phyloP scores from a whole-genome alignment of 106 monocot species.

The Dactylorhiza incarnata region DNA sequence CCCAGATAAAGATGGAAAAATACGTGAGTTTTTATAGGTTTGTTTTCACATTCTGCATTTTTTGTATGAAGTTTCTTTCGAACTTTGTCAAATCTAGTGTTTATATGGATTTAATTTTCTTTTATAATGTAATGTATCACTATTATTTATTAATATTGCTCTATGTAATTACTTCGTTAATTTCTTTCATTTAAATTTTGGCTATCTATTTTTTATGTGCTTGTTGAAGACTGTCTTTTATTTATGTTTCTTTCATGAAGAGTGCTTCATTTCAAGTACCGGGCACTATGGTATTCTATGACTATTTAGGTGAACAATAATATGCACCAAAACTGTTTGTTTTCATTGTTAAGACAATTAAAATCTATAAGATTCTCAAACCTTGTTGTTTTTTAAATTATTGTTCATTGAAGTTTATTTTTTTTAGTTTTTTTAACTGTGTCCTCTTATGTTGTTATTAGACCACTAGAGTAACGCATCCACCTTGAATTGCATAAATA shows the following conservation, averaged over 20 bases:
- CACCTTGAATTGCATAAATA: no score
- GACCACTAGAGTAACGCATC: no score
- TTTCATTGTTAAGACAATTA: no score
- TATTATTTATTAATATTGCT: background rate
- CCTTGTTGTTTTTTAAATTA: no score
- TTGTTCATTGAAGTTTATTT: no score
- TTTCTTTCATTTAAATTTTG: background rate
- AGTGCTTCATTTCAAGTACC: background rate
- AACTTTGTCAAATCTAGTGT: background rate
- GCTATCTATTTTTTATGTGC: background rate
- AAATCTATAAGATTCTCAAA: no score
- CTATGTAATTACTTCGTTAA: no score
- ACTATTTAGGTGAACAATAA: background rate
- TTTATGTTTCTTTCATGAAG: background rate
- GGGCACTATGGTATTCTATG: background rate
- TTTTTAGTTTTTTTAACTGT: no score
- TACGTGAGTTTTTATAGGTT: slow-evolving; percentile 2
- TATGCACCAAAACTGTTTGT: no score
- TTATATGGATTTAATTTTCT: background rate
- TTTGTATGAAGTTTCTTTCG: background rate
- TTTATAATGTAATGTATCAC: background rate
- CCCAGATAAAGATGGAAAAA: slow-evolving; percentile 3
- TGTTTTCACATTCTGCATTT: background rate
- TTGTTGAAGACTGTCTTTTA: no score
- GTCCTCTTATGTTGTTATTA: no score